These are phyloP conservation scores for Penicillium fimorum DNA, from an alignment of 495 filamentous ascomycete species.

Conservation along the genomic window DNA sequence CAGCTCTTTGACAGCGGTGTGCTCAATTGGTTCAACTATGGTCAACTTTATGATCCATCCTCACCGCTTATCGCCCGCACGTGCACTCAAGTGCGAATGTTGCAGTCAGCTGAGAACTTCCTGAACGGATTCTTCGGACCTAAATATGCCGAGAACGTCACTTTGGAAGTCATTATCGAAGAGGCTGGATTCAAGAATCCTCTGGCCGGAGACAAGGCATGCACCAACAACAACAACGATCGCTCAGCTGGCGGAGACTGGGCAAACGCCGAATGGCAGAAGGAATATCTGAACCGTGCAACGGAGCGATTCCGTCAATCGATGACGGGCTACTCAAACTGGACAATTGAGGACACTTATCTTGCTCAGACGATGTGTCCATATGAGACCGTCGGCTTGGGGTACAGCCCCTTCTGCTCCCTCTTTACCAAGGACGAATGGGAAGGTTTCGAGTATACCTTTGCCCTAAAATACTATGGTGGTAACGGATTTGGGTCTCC, in stretches of 20 bases:
- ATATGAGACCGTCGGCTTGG: slow-evolving; percentile 59
- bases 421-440: slow-evolving; percentile 53
- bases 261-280: slow-evolving; percentile 33
- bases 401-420: slow-evolving; percentile 53
- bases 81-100: slow-evolving; percentile 56
- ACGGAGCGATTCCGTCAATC: slow-evolving; percentile 43
- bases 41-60: slow-evolving; percentile 56
- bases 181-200: slow-evolving; percentile 8
- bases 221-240: slow-evolving; percentile 31
- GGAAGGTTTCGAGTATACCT: slow-evolving; percentile 49
- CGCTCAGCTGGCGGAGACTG: slow-evolving; percentile 2
- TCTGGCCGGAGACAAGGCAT: slow-evolving; percentile 40
- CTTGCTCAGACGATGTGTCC: slow-evolving; percentile 56
- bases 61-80: slow-evolving; percentile 62
- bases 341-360: slow-evolving; percentile 51
- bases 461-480: slow-evolving; percentile 58
- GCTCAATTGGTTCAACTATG: slow-evolving; percentile 61
- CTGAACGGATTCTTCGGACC: slow-evolving; percentile 58
- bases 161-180: slow-evolving; percentile 52
- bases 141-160: slow-evolving; percentile 54
- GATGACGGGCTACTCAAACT: slow-evolving; percentile 46
- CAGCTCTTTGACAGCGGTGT: slow-evolving; percentile 52
- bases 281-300: slow-evolving; percentile 47
- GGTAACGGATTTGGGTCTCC: slow-evolving; percentile 52
- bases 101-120: slow-evolving; percentile 47